Base-by-base conservation (phyloP, 441 rosid species). In the Corymbia calophylla region DNA sequence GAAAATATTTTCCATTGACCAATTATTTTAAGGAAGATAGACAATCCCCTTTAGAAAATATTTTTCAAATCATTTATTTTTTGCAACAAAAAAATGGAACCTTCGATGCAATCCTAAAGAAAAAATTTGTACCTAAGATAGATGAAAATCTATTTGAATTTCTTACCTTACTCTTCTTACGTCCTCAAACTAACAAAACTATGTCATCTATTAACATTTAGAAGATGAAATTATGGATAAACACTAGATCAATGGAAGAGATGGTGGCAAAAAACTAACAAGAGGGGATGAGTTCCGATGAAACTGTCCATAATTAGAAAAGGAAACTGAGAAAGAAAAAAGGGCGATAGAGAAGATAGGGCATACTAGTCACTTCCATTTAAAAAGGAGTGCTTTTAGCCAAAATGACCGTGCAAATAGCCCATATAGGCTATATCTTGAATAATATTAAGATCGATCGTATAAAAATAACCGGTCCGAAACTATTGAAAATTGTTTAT, bases 11-110 rank as follows among this genome's bases (percentile, higher is more conserved):
- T n/a, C n/a, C n/a, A n/a, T n/a, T n/a, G n/a, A n/a, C 29, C 23
- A 9, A 56, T 56, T 56, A 56, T 9, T 56, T 4, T 56, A 55
- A 21, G 60, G 4, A 21, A 23, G 0, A 56, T 5, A 56, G 23
- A 29, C 62, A 56, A 5, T 1, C n/a, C 4, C 21, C 9, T 56
- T 56, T 56, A 6, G 23, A 56, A 56, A 23, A 56, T 23, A 56
- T 9, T 56, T 56, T 56, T 56, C 62, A 56, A 56, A 56, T 0
- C 5, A 56, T 56, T 56, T 21, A 56, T 56, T 56, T 55, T 56
- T 56, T 13, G 23, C 13, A 0, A 56, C 21, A 56, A n/a, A n/a
- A 11, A 4, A 56, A 56, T 3, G 0, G 29, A 23, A 3, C 27
- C 62, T 56, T 56, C 9, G 32, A 62, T 62, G 7, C 27, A 15